Evolutionary conservation across 768 basidiomycete species (phyloP), one percentile per base, ranked within the genome.

Genomic region (Candolleomyces eurysporus): DNA sequence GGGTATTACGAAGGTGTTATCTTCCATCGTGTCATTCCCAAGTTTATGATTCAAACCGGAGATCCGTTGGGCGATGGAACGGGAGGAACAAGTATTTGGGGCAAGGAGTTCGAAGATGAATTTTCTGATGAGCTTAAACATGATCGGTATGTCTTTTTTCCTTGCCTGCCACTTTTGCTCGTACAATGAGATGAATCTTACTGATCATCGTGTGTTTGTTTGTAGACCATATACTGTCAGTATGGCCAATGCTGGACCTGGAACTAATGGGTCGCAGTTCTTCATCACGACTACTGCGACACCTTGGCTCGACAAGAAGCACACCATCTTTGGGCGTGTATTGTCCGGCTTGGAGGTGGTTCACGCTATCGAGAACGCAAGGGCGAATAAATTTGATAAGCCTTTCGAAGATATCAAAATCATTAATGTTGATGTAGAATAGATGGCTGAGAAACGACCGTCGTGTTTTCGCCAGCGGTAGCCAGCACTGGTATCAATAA

Each of bases 11-110:
- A 99, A 71, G 88, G 90, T 13, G 80, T 97, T 61, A 85, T 98
- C 68, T 98, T 98, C 81, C 97, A 99, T 73, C 91, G 97, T 61
- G 92, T 98, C 64, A 99, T 99, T 71, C 85, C 93, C 63, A 98
- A 99, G 76, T 99, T 99, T 70, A 96, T 96, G 95, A 91, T 97
- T 59, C 95, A 97, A 79, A 96, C 94, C 4, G 94, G 94, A 36
- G 94, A 96, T 68, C 95, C 95, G 3, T 77, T 95, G n/a, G 94
- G 92, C 21, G 93, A 97, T 75, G 95, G 94, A 5, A 96, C 94
- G 0, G 94, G 94, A 16, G 95, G 95, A 14, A 86, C 82, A 54
- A 93, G 91, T 13, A 92, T 96, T 61, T 97, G 95, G 94, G 94
- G 88, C 2, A 73, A 78, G 58, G 91, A 94, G 48, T 96, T 96